Percentiles rank a stretch among this genome's conserved stretches.
These are phyloP conservation scores for Xylaria curta DNA, from an alignment of 495 filamentous ascomycete genomes.

Conservation along the genomic window DNA sequence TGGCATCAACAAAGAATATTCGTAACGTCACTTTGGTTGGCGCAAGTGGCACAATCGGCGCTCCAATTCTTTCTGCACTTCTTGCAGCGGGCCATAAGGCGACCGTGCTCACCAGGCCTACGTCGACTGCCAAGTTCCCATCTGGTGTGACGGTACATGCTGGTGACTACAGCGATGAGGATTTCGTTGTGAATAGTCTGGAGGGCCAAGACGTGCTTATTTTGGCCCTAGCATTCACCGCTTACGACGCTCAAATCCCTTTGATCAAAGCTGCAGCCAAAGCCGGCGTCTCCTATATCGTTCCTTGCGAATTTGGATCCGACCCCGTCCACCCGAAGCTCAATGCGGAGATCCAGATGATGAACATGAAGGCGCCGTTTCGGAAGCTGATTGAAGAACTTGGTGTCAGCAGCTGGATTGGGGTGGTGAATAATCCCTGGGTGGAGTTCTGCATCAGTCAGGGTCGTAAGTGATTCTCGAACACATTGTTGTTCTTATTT, in stretches of 20 bases:
- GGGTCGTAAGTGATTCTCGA: neutral
- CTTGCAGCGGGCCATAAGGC: slow-evolving; percentile 35
- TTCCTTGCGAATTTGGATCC: slow-evolving; percentile 61
- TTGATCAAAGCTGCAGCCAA: slow-evolving; percentile 63
- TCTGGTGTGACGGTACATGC: slow-evolving; percentile 13
- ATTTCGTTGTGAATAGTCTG: slow-evolving; percentile 24
- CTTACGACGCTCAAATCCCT: slow-evolving; percentile 27
- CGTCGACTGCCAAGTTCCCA: slow-evolving; percentile 32
- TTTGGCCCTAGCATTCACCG: slow-evolving; percentile 51
- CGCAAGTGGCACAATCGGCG: slow-evolving; percentile 49
- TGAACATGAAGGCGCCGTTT: slow-evolving; percentile 10
- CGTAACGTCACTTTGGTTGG: slow-evolving; percentile 40
- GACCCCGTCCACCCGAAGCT: slow-evolving; percentile 36
- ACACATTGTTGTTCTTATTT: neutral
- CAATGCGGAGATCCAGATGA: slow-evolving; percentile 5
- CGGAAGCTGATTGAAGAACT: slow-evolving; percentile 22
- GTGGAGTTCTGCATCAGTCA: slow-evolving; percentile 44
- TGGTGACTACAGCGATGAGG: slow-evolving; percentile 27
- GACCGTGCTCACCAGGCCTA: slow-evolving; percentile 46
- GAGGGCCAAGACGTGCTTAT: slow-evolving; percentile 57
- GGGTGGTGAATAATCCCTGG: slow-evolving; percentile 47
- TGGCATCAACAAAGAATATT: slow-evolving; percentile 29
- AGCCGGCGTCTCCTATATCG: slow-evolving; percentile 61
- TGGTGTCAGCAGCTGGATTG: slow-evolving; percentile 47
- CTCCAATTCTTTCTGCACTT: slow-evolving; percentile 44